Evolutionary conservation across 768 basidiomycete genomes (phyloP).

Genomic region (Chalciporus chontae): DNA sequence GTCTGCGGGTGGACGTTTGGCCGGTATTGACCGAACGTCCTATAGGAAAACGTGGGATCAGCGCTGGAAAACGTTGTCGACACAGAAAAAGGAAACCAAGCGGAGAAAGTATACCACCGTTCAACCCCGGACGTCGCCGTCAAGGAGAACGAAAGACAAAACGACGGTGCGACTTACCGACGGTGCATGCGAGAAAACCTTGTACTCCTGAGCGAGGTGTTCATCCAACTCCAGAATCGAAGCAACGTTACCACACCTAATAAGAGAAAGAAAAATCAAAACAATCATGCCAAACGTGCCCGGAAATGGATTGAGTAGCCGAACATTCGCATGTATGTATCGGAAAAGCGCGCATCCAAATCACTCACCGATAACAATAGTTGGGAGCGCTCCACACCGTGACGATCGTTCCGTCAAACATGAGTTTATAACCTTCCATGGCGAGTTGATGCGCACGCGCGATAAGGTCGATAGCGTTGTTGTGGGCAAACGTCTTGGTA

Average conservation of each 20-base stretch:
- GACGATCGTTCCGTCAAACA: slow-evolving; percentile 94
- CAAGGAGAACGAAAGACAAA: slow-evolving; percentile 11
- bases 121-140: slow-evolving; percentile 27
- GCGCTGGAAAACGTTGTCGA: neutral
- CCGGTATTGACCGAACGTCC: slow-evolving; percentile 80
- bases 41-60: slow-evolving; percentile 26
- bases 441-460: slow-evolving; percentile 97
- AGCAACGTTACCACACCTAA: slow-evolving; percentile 92
- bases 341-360: slow-evolving; percentile 6
- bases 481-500: slow-evolving; percentile 84
- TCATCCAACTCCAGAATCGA: slow-evolving; percentile 95
- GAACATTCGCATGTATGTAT: slow-evolving; percentile 13
- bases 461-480: slow-evolving; percentile 91
- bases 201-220: slow-evolving; percentile 89
- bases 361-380: slow-evolving; percentile 91
- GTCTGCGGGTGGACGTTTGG: slow-evolving; percentile 82
- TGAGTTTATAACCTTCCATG: slow-evolving; percentile 96
- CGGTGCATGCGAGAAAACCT: slow-evolving; percentile 89
- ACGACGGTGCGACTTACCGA: slow-evolving; percentile 50
- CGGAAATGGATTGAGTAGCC: slow-evolving; percentile 24
- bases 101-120: neutral
- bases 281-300: slow-evolving; percentile 10
- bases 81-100: slow-evolving; percentile 1
- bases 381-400: slow-evolving; percentile 99
- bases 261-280: too few species aligned